phyloP scores from a whole-genome alignment of 176 grass and related monocot genomes.

The Cenchrus americanus region DNA sequence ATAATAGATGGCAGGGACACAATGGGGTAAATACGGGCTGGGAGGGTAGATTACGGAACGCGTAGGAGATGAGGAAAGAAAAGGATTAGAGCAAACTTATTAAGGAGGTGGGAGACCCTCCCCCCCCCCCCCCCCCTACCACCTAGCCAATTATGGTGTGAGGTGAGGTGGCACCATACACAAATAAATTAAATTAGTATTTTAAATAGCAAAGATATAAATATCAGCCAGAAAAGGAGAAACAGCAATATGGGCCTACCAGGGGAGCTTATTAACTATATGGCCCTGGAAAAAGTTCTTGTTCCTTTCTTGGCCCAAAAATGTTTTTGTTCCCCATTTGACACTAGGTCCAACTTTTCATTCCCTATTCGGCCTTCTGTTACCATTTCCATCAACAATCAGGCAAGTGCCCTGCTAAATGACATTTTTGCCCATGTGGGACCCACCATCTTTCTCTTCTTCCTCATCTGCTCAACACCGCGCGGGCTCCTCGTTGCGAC shows the following conservation, averaged over 20 bases:
- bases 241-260: not conserved
- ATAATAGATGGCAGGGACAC: not conserved
- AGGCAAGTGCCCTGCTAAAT: no score
- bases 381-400: no score
- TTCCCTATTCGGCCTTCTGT: no score
- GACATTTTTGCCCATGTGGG: no score
- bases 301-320: no score
- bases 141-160: not conserved
- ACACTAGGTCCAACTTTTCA: no score
- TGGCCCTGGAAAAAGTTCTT: no score
- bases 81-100: no score
- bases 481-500: no score
- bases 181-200: conserved; percentile 12
- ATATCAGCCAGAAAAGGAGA: conserved; percentile 13
- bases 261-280: not conserved
- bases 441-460: no score
- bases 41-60: not conserved
- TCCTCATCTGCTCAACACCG: no score
- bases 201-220: not conserved
- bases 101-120: not conserved
- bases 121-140: not conserved
- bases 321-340: no score
- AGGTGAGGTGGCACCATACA: not conserved
- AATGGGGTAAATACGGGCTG: not conserved
- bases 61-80: not conserved